These are phyloP conservation scores for Hericium rajendrae DNA, from an alignment of 768 basidiomycete species.

Conservation along the genomic window DNA sequence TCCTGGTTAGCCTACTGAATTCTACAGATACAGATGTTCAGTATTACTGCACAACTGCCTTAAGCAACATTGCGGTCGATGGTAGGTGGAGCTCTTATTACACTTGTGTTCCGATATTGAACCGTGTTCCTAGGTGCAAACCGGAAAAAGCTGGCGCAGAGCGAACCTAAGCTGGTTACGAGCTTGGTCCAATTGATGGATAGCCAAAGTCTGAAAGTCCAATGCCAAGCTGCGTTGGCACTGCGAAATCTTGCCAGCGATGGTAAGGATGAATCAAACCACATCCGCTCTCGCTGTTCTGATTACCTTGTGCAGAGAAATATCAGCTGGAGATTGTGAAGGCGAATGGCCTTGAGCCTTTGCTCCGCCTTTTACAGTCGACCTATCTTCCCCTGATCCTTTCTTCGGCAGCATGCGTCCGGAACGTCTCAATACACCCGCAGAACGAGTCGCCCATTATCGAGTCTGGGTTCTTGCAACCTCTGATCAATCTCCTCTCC, in stretches of 20 bases:
- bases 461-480: constrained; percentile 94
- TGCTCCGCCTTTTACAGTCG: constrained; percentile 90
- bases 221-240: constrained; percentile 95
- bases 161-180: constrained; percentile 88
- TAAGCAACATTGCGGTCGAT: constrained; percentile 98
- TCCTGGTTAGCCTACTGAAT: constrained; percentile 88
- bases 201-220: constrained; percentile 93
- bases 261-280: constrained; percentile 38
- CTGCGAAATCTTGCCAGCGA: constrained; percentile 95
- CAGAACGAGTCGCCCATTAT: constrained; percentile 99
- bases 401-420: constrained; percentile 96
- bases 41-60: constrained; percentile 97
- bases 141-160: constrained; percentile 88
- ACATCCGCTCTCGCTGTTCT: not conserved
- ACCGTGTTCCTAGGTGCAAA: constrained; percentile 47
- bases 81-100: constrained; percentile 31
- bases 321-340: constrained; percentile 98
- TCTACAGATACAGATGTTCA: constrained; percentile 99
- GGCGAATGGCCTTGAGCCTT: constrained; percentile 82
- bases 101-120: not conserved
- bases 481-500: constrained; percentile 88
- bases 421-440: constrained; percentile 98
- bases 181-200: constrained; percentile 96
- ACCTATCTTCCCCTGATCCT: constrained; percentile 96
- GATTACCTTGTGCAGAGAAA: constrained; percentile 58